Base-by-base conservation (phyloP, 2,329 filamentous ascomycete genomes). In the Epichloe gansuensis region DNA sequence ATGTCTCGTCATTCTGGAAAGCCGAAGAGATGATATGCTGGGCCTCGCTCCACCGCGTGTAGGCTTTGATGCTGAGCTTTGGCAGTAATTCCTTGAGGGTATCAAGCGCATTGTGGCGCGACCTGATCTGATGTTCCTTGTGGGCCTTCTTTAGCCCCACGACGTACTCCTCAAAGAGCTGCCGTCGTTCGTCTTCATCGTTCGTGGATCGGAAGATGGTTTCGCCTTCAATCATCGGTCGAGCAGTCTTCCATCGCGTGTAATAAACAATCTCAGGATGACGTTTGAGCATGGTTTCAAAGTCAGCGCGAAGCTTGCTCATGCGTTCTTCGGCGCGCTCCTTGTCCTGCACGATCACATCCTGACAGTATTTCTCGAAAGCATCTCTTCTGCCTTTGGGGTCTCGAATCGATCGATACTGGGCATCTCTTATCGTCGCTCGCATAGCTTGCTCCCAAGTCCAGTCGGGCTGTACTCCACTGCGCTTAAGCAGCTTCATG, bases 231-330 rank as follows among this genome's bases (percentile, higher is more conserved):
- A 98, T 89, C 58, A 96, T 94, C 9, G 90, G 89, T 48, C 88
- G 84, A 51, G 91, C 93, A 15, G 89, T 96, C 77, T 90, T 95
- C 93, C 93, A 98, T 56, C 90, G 86, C 43, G 91, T 96, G 69
- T 94, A 96, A 67, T 96, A 83, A 69, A 91, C 93, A 69, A 98
- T 97, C 69, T 98, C 93, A 56, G 91, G 90, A 68, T 98, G 91
- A 59, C 90, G 91, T 70, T 86, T 89, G 59, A 98, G 79, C 93
- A 98, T 98, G 52, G 85, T 91, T 60, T 86, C 86, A 69, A 98
- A 98, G 75, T 97, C 93, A 68, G 87, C 79, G 63, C 90, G 88
- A 64, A 97, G 78, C 74, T 96, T 97, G 61, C 88, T 78, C 68
- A 95, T 78, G 65, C 93, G 85, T 71, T 97, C 91, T 70, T 95